Evolutionary conservation across 768 basidiomycete genomes (phyloP).

Genomic region (Mycena metata): DNA sequence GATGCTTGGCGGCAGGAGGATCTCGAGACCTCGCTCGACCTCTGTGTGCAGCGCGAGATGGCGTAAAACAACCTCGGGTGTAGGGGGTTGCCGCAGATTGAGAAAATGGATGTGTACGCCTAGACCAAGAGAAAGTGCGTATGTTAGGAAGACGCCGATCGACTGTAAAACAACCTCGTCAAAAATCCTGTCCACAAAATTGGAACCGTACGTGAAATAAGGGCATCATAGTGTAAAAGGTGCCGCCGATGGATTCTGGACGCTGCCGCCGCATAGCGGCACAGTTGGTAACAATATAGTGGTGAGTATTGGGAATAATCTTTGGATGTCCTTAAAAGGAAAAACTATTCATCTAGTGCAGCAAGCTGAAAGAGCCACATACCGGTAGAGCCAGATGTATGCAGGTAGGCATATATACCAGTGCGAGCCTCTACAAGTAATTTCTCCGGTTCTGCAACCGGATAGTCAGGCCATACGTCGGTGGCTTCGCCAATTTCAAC

Average conservation of each 20-base stretch:
- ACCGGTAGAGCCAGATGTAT: constrained; percentile 31
- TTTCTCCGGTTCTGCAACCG: neutral
- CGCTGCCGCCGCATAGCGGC: constrained; percentile 1
- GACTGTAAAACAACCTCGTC: constrained; percentile 18
- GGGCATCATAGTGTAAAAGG: constrained; percentile 39
- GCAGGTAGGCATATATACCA: constrained; percentile 1
- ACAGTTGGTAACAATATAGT: constrained; percentile 27
- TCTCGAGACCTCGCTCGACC: constrained; percentile 10
- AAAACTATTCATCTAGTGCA: neutral
- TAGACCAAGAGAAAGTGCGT: constrained; percentile 28
- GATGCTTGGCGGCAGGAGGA: constrained; percentile 37
- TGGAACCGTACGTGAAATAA: constrained; percentile 37
- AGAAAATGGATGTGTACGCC: constrained; percentile 27
- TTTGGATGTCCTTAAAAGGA: constrained; percentile 41
- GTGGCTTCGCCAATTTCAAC: neutral
- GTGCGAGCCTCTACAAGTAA: neutral
- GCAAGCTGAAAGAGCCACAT: neutral
- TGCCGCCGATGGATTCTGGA: constrained; percentile 24
- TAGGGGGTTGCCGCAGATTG: constrained; percentile 31
- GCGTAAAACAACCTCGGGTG: constrained; percentile 28
- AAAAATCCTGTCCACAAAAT: neutral
- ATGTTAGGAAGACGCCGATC: constrained; percentile 27
- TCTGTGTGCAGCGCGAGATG: constrained; percentile 26
- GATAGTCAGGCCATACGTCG: constrained; percentile 14
- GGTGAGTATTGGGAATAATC: constrained; percentile 35